Conservation (phyloP, 2,329 filamentous ascomycete genomes). For the Beauveria sp. region DNA sequence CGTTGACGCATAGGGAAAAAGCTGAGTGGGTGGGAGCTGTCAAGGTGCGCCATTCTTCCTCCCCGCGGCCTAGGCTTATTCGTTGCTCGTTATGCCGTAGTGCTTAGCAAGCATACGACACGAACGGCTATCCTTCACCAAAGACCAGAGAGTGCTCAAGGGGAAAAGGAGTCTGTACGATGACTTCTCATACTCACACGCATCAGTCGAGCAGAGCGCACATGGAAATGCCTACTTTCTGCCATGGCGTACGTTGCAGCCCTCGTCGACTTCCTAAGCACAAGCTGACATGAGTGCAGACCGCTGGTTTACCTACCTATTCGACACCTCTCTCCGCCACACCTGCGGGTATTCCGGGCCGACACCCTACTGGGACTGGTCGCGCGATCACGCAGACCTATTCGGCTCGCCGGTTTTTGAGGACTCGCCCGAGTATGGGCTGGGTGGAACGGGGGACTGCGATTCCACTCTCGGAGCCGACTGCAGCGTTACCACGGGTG, state of each 20-base stretch:
- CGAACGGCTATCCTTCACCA: neutral
- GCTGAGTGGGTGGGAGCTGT: neutral
- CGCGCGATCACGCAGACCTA: slow-evolving; percentile 1
- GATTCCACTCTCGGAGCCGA: neutral
- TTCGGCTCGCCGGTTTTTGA: slow-evolving; percentile 1
- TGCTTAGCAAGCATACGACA: neutral
- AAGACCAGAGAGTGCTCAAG: neutral
- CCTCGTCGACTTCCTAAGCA: neutral
- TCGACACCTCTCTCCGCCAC: neutral
- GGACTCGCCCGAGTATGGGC: neutral
- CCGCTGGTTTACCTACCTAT: neutral
- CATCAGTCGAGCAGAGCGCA: neutral
- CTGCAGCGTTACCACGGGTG: neutral
- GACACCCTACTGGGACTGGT: slow-evolving; percentile 10
- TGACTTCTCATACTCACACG: neutral
- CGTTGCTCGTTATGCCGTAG: neutral
- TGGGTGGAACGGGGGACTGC: slow-evolving; percentile 1
- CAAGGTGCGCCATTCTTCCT: neutral
- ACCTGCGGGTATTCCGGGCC: slow-evolving; percentile 3
- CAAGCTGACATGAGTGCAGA: neutral
- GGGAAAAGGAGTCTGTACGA: neutral
- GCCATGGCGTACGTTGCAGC: neutral
- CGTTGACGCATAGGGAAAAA: neutral
- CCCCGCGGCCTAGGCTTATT: too few relatives aligned
- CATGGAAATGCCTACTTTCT: slow-evolving; percentile 1